Conservation (phyloP, 1,284 basidiomycete species). For the Ganoderma boninense region DNA sequence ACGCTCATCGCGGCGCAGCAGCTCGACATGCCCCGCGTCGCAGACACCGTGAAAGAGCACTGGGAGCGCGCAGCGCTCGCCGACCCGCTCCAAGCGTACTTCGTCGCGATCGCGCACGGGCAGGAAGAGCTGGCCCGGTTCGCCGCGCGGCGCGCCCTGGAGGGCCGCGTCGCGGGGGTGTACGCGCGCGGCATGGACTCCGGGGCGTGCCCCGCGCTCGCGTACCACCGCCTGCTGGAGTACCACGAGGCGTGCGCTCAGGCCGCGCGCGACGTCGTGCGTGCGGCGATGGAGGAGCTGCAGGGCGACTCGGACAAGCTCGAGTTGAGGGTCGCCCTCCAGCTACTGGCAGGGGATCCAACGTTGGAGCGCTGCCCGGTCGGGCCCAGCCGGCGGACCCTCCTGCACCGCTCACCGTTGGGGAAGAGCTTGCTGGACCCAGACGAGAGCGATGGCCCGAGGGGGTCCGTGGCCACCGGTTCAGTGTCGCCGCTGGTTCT, state of each 20-base stretch:
- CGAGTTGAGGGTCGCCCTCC: not conserved
- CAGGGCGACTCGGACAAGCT: not conserved
- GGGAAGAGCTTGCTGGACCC: not conserved
- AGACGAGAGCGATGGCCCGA: not conserved
- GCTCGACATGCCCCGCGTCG: constrained; percentile 5
- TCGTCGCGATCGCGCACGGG: not conserved
- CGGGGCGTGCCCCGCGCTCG: not conserved
- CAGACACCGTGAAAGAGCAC: not conserved
- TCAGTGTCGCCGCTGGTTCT: not conserved
- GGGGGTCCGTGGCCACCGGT: no score
- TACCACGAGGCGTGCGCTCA: constrained; percentile 4
- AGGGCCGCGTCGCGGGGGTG: not conserved
- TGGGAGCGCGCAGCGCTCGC: not conserved
- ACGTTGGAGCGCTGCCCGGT: no score
- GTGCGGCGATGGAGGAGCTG: not conserved
- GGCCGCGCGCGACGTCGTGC: not conserved
- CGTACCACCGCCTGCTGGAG: constrained; percentile 8
- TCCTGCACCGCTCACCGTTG: not conserved
- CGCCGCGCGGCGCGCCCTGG: not conserved
- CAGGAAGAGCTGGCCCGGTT: not conserved
- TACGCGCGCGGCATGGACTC: constrained; percentile 5
- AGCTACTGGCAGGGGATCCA: not conserved
- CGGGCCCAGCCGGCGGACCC: not conserved
- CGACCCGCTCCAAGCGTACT: not conserved
- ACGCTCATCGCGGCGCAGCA: constrained; percentile 8